A percentile compares a stretch with the other conserved stretches of the same genome.
Conservation (phyloP, 768 basidiomycete genomes). For the Kwoniella sp. region DNA sequence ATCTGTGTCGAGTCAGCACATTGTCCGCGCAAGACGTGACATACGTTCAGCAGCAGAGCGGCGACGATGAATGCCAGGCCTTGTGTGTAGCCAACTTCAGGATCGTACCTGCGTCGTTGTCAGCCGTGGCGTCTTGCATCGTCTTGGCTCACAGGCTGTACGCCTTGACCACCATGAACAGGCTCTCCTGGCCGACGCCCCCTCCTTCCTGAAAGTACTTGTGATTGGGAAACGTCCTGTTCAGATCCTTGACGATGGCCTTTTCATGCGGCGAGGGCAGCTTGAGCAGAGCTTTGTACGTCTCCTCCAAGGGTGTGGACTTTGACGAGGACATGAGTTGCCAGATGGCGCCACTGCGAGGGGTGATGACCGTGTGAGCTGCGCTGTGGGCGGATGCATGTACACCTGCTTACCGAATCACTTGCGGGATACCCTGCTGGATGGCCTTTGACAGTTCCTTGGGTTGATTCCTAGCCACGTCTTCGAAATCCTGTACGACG, state of each 20-base stretch:
- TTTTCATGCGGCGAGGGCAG: slow-evolving; percentile 86
- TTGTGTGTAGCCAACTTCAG: slow-evolving; percentile 96
- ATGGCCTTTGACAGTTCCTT: slow-evolving; percentile 82
- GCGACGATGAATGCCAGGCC: slow-evolving; percentile 95
- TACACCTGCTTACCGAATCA: slow-evolving; percentile 96
- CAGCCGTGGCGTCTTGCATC: slow-evolving; percentile 31
- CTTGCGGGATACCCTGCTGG: slow-evolving; percentile 81
- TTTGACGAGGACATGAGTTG: slow-evolving; percentile 81
- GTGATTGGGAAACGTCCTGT: slow-evolving; percentile 95
- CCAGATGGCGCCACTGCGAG: slow-evolving; percentile 41
- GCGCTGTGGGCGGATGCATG: too few species aligned
- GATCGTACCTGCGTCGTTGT: slow-evolving; percentile 64
- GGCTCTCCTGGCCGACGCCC: slow-evolving; percentile 92
- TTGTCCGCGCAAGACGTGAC: neutral
- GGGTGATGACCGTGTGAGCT: neutral
- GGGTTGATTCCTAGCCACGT: slow-evolving; percentile 72
- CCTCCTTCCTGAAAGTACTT: slow-evolving; percentile 91
- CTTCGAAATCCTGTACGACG: slow-evolving; percentile 89
- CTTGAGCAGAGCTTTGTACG: slow-evolving; percentile 76
- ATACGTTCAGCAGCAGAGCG: slow-evolving; percentile 80
- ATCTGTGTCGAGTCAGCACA: slow-evolving; percentile 58
- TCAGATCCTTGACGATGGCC: slow-evolving; percentile 85
- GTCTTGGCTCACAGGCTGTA: slow-evolving; percentile 71
- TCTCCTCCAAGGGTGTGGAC: slow-evolving; percentile 73
- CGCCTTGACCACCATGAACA: slow-evolving; percentile 96